These are phyloP conservation scores for Vachellia collinsii DNA, from an alignment of 306 rosid genomes.

Conservation along the genomic window DNA sequence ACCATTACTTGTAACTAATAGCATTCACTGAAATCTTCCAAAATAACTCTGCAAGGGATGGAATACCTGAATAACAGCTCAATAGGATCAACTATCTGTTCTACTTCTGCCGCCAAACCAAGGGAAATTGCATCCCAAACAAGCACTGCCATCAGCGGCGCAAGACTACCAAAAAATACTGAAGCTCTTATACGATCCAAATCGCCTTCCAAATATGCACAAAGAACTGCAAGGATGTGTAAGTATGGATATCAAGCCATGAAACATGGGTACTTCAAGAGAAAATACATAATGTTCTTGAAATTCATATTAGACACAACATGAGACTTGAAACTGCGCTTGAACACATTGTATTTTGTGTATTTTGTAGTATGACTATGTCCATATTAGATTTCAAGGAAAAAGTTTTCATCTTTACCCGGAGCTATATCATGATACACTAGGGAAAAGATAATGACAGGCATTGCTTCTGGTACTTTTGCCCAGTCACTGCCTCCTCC, in stretches of 20 bases:
- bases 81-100: conserved; percentile 63
- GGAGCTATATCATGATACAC: conserved; percentile 80
- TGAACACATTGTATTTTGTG: not conserved
- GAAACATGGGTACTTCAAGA: not conserved
- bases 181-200: conserved; percentile 60
- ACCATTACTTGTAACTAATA: not conserved
- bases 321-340: not conserved
- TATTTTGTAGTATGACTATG: not conserved
- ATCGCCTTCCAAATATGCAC: conserved; percentile 81
- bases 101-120: conserved; percentile 54
- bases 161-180: conserved; percentile 65
- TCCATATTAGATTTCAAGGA: not conserved
- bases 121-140: conserved; percentile 73
- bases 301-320: not conserved
- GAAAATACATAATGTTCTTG: not conserved
- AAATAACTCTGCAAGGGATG: not conserved
- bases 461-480: conserved; percentile 60
- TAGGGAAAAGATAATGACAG: conserved; percentile 64
- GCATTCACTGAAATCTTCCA: not conserved
- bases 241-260: not conserved
- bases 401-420: conserved; percentile 41
- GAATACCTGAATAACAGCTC: conserved; percentile 66
- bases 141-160: conserved; percentile 64
- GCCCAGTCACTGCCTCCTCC: conserved; percentile 60
- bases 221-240: conserved; percentile 57